phyloP scores from a whole-genome alignment of 129 eudicot species.

The Artemisia annua region DNA sequence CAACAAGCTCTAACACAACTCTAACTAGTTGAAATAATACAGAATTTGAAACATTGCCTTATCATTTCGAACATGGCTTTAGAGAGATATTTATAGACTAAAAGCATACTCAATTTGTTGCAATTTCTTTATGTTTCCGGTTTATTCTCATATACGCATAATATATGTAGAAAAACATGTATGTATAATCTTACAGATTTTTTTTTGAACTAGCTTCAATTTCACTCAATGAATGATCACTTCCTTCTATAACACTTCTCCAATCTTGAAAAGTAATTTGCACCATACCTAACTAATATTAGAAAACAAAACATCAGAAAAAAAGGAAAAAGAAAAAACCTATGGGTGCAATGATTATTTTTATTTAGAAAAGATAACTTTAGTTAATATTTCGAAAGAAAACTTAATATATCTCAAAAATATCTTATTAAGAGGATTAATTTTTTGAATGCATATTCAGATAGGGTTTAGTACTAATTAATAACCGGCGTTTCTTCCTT shows the following conservation, averaged over 20 bases:
- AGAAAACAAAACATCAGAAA: constrained; percentile 10
- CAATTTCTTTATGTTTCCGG: too few relatives aligned
- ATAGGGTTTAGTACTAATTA: too few relatives aligned
- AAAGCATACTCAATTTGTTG: too few relatives aligned
- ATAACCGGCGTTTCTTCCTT: too few relatives aligned
- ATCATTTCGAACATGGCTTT: too few relatives aligned
- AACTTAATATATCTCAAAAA: background rate
- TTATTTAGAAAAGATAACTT: background rate
- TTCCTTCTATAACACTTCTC: constrained; percentile 50
- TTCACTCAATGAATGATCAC: constrained; percentile 52
- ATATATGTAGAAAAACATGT: constrained; percentile 2
- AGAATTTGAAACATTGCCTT: too few relatives aligned
- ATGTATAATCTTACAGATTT: background rate
- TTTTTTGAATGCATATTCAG: too few relatives aligned
- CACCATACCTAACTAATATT: constrained; percentile 35
- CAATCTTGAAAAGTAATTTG: constrained; percentile 34
- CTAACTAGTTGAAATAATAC: too few relatives aligned
- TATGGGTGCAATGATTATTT: constrained; percentile 19
- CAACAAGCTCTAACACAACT: too few relatives aligned
- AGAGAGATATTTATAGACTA: too few relatives aligned
- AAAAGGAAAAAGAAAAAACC: constrained; percentile 11
- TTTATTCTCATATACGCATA: background rate
- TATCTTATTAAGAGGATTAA: too few relatives aligned
- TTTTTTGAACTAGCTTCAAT: constrained; percentile 39
- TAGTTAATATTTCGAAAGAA: background rate